Percentiles rank a stretch among this genome's conserved stretches.
Evolutionary conservation across 768 basidiomycete genomes (phyloP).

Genomic region (Infundibulicybe gibba): DNA sequence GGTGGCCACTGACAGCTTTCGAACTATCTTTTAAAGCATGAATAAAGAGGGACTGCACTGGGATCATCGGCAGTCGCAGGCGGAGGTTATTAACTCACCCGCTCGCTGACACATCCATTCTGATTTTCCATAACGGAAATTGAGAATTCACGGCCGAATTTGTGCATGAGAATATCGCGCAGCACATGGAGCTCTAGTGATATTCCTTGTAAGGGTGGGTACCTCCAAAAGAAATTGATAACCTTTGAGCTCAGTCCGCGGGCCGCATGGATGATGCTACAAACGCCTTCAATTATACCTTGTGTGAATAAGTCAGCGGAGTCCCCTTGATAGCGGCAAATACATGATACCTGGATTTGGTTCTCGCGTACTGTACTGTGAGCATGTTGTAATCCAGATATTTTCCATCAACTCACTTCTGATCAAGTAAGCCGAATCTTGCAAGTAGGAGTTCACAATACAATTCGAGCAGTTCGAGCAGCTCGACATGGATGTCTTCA

Average conservation of each 20-base stretch:
- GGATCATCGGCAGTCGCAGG: background rate
- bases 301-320: background rate
- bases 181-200: slow-evolving; percentile 81
- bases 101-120: slow-evolving; percentile 74
- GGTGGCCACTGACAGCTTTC: slow-evolving; percentile 66
- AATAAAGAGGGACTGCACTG: slow-evolving; percentile 3
- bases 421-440: slow-evolving; percentile 88
- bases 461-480: slow-evolving; percentile 89
- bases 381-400: slow-evolving; percentile 7
- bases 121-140: slow-evolving; percentile 83
- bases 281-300: slow-evolving; percentile 74
- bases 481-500: slow-evolving; percentile 81
- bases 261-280: slow-evolving; percentile 86
- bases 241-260: slow-evolving; percentile 90
- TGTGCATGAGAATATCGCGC: slow-evolving; percentile 93
- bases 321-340: background rate
- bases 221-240: slow-evolving; percentile 1
- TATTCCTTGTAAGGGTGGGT: background rate
- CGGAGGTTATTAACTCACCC: slow-evolving; percentile 47
- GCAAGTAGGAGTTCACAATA: slow-evolving; percentile 94
- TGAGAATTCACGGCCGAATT: slow-evolving; percentile 91
- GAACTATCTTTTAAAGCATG: slow-evolving; percentile 52
- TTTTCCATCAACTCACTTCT: slow-evolving; percentile 52
- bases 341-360: slow-evolving; percentile 67
- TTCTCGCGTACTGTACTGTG: slow-evolving; percentile 55